Evolutionary conservation across 1,139 yeast species (phyloP), one percentile per base, ranked within the genome.

Genomic region (Suhomyces yuchorum): DNA sequence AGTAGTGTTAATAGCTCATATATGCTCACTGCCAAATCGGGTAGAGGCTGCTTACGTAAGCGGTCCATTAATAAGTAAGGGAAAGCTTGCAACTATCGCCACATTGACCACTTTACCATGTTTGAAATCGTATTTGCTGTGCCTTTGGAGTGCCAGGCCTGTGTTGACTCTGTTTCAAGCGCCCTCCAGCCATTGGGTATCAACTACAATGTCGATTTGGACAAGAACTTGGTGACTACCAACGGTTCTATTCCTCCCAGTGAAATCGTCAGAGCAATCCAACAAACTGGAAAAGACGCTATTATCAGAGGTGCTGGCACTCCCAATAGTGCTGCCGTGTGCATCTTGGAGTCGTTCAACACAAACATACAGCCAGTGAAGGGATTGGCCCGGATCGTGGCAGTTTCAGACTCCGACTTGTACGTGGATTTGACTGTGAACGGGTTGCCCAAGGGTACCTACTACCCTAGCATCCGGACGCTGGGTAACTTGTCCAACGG

Each of bases 281-380:
- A 86, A 63, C 59, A 62, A 1, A 83, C 84, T 3, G 97, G 97
- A 1, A 81, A 82, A 56, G 97, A 92, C 62, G 96, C 96, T 8
- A 88, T 92, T 54, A 85, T 92, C 32, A 76, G 98, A 52, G 99
- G 99, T 5, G 83, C 97, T 0, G 98, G 98, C 2, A 75, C 75
- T 47, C 85, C 96, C 18, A 85, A 92, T 62, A 81, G 92, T 22
- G 96, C 97, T 0, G 97, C 96, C 0, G 98, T 92, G 26, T 84
- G 96, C 55, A 92, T 92, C 42, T 68, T 92, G 49, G 98, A 93
- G 62, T 78, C 87, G 15, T 87, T 85, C 59, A 81, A 75, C 49
- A 57, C 69, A 1, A 54, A 54, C 28, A 55, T 56, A 22, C 77
- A 79, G 46, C 89, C 95, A 0, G 96, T 92, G 28, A 82, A 86